Evolutionary conservation across 2,329 filamentous ascomycete species (phyloP).

Genomic region (Botryotinia calthae): DNA sequence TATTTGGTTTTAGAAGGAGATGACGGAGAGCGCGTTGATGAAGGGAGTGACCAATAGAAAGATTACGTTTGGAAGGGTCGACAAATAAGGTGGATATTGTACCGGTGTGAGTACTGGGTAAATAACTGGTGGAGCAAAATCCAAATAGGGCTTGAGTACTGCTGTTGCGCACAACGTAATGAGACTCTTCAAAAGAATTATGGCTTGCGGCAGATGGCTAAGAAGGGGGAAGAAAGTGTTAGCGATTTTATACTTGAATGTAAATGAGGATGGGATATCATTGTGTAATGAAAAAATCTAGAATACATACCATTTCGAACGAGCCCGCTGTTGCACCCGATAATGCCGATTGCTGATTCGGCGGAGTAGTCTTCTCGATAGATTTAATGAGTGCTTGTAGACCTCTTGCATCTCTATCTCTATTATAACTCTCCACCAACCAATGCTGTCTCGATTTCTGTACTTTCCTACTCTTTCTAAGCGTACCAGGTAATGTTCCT

Average conservation of each 20-base stretch:
- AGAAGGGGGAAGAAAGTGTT: background rate
- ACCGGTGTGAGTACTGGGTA: slow-evolving; percentile 52
- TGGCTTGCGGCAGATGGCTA: background rate
- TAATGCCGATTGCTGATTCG: slow-evolving; percentile 62
- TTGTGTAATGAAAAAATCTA: background rate
- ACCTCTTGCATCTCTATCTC: slow-evolving; percentile 69
- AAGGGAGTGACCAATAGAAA: slow-evolving; percentile 86
- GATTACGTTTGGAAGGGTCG: slow-evolving; percentile 78
- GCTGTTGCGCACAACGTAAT: slow-evolving; percentile 92
- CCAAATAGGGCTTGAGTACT: slow-evolving; percentile 89
- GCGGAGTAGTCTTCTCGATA: slow-evolving; percentile 64
- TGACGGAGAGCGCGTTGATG: slow-evolving; percentile 81
- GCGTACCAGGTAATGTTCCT: slow-evolving; percentile 66
- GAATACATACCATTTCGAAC: slow-evolving; percentile 60
- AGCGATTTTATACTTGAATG: background rate
- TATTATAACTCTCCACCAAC: slow-evolving; percentile 87
- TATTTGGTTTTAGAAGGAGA: slow-evolving; percentile 60
- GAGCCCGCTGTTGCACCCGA: slow-evolving; percentile 67
- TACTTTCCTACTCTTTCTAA: slow-evolving; percentile 82
- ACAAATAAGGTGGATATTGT: slow-evolving; percentile 87
- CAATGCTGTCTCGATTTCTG: slow-evolving; percentile 90
- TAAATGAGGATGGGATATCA: slow-evolving; percentile 8
- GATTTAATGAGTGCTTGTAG: slow-evolving; percentile 73
- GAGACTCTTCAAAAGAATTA: slow-evolving; percentile 59
- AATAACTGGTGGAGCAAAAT: slow-evolving; percentile 86